phyloP scores from a whole-genome alignment of 345 rosid genomes.

The Nephelium lappaceum region DNA sequence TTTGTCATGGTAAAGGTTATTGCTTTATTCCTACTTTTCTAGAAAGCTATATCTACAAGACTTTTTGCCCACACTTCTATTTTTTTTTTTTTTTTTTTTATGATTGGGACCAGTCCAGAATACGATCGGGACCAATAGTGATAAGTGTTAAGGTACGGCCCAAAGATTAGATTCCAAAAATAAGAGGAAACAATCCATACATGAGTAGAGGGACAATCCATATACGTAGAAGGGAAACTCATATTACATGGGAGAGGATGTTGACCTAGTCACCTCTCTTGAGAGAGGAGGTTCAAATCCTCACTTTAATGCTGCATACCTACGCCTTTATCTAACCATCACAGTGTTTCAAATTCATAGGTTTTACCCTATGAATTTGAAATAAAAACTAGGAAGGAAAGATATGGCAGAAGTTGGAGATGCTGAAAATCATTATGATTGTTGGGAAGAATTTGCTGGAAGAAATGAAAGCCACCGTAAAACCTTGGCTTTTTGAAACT shows the following conservation, averaged over 20 bases:
- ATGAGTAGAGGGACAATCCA: too few relatives aligned
- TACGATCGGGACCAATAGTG: too few relatives aligned
- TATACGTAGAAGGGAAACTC: too few relatives aligned
- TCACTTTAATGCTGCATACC: neutral
- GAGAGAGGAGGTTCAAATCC: neutral
- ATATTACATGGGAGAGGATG: too few relatives aligned
- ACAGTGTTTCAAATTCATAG: too few relatives aligned
- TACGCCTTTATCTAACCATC: neutral
- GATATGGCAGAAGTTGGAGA: neutral
- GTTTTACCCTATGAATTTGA: neutral
- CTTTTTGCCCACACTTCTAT: slow-evolving; percentile 9
- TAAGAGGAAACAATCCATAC: too few relatives aligned
- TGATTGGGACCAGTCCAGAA: too few relatives aligned
- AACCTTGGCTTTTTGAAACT: too few relatives aligned
- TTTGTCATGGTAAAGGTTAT: slow-evolving; percentile 18
- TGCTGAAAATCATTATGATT: neutral
- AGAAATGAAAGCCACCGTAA: neutral
- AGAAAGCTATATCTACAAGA: slow-evolving; percentile 3
- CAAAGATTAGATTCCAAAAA: too few relatives aligned
- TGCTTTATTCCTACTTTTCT: slow-evolving; percentile 21
- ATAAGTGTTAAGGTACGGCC: too few relatives aligned
- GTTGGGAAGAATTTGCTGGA: neutral
- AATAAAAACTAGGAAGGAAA: neutral
- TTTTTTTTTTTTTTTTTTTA: too few relatives aligned
- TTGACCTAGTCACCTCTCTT: too few relatives aligned